phyloP scores from a whole-genome alignment of 768 basidiomycete genomes.

The Lactarius hatsudake region DNA sequence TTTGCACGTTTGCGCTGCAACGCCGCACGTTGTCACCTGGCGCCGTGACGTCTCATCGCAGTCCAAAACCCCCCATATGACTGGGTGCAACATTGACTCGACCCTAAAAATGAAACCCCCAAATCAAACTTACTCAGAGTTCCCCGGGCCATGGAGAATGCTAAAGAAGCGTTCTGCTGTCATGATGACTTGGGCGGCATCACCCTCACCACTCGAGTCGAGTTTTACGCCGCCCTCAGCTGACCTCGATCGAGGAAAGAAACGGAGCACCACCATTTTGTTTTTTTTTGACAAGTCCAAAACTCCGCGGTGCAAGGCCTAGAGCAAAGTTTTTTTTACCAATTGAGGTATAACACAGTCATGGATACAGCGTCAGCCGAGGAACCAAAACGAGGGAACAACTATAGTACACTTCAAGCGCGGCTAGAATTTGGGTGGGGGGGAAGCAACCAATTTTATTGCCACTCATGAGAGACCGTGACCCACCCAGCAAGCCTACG shows the following conservation, averaged over 20 bases:
- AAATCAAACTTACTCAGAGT: neutral
- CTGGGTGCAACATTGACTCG: neutral
- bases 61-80: neutral
- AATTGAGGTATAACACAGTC: constrained; percentile 13
- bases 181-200: neutral
- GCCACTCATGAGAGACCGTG: neutral
- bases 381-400: constrained; percentile 3
- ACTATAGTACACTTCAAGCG: constrained; percentile 24
- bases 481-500: constrained; percentile 3
- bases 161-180: neutral
- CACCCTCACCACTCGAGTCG: neutral
- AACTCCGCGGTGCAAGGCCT: constrained; percentile 6
- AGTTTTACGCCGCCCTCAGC: neutral
- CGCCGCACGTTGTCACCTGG: neutral
- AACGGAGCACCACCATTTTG: neutral
- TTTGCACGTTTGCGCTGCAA: neutral
- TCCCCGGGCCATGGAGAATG: neutral
- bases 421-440: constrained; percentile 2
- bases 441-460: neutral
- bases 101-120: neutral
- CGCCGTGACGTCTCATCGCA: neutral
- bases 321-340: constrained; percentile 8
- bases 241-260: neutral
- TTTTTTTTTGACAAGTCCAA: neutral
- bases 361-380: constrained; percentile 17